A percentile compares a stretch with the other conserved stretches of the same genome.
Conservation (phyloP, 345 rosid genomes). For the Brassica carinata region DNA sequence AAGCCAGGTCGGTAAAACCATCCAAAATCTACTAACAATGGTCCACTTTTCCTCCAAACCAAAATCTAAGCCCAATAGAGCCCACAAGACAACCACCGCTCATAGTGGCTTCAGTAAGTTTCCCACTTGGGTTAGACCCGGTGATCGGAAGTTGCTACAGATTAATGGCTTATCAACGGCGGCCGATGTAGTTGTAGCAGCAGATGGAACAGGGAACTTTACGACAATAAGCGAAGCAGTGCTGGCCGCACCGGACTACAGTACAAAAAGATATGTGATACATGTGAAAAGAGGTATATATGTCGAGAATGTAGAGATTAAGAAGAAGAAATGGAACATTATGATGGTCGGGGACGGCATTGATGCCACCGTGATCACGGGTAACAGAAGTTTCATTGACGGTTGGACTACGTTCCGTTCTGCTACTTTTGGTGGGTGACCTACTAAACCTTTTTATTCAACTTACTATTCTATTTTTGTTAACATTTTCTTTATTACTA, state of each 20-base stretch:
- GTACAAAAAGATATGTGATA: conserved; percentile 54
- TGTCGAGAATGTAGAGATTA: conserved; percentile 73
- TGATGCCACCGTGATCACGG: conserved; percentile 61
- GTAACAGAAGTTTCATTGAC: conserved; percentile 56
- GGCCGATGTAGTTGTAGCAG: conserved; percentile 64
- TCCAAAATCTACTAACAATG: conserved; percentile 54
- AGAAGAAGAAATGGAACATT: conserved; percentile 79
- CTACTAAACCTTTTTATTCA: neutral
- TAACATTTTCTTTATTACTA: neutral
- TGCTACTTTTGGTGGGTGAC: conserved; percentile 77
- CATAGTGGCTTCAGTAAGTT: conserved; percentile 42
- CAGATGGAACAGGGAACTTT: conserved; percentile 77
- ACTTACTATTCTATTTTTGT: neutral
- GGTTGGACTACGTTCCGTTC: conserved; percentile 94
- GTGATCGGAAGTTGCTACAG: conserved; percentile 56
- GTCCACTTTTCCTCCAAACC: conserved; percentile 49
- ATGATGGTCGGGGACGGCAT: conserved; percentile 84
- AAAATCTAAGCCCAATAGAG: conserved; percentile 17
- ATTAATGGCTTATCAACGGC: conserved; percentile 35
- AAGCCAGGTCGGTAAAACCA: conserved; percentile 48
- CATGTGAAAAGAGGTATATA: conserved; percentile 70
- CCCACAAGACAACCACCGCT: neutral
- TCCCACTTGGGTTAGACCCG: conserved; percentile 64
- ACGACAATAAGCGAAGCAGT: conserved; percentile 64
- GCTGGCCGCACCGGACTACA: conserved; percentile 62